Evolutionary conservation across 2,329 filamentous ascomycete species (phyloP).

Genomic region (Ophiostoma sp.): DNA sequence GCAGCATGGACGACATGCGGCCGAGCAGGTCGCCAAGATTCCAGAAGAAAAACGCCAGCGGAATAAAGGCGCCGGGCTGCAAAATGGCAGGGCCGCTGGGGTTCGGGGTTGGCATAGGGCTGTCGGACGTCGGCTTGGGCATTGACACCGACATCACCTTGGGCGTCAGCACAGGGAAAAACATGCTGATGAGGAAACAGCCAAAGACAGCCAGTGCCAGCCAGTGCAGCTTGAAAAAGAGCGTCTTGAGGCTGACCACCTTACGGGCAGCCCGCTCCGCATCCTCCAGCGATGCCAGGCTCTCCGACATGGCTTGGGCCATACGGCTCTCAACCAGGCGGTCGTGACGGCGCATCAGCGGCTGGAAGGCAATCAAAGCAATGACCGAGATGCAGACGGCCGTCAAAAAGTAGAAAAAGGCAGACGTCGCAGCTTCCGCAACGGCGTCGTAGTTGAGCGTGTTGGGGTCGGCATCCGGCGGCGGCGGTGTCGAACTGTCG

Average conservation of each 20-base stretch:
- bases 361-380: conserved; percentile 68
- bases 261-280: conserved; percentile 48
- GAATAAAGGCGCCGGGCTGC: conserved; percentile 74
- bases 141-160: conserved; percentile 48
- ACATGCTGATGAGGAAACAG: conserved; percentile 82
- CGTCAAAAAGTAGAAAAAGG: conserved; percentile 86
- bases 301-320: conserved; percentile 46
- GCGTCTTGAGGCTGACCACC: conserved; percentile 51
- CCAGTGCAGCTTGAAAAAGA: conserved; percentile 76
- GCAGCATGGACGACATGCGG: conserved; percentile 61
- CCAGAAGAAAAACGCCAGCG: conserved; percentile 87
- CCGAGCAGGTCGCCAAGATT: conserved; percentile 82
- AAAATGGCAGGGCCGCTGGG: conserved; percentile 51
- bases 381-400: conserved; percentile 69
- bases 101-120: neutral
- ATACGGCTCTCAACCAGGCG: conserved; percentile 48
- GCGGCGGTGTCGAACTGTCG: neutral
- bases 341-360: conserved; percentile 60
- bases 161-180: conserved; percentile 86
- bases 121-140: conserved; percentile 5
- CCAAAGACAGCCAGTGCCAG: conserved; percentile 70
- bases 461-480: conserved; percentile 17
- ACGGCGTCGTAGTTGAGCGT: conserved; percentile 30
- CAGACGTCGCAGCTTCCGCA: conserved; percentile 55
- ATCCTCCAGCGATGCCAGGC: conserved; percentile 48